Evolutionary conservation across 2,329 filamentous ascomycete genomes (phyloP), one percentile per base, ranked within the genome.

Genomic region (Penicillium sp.): DNA sequence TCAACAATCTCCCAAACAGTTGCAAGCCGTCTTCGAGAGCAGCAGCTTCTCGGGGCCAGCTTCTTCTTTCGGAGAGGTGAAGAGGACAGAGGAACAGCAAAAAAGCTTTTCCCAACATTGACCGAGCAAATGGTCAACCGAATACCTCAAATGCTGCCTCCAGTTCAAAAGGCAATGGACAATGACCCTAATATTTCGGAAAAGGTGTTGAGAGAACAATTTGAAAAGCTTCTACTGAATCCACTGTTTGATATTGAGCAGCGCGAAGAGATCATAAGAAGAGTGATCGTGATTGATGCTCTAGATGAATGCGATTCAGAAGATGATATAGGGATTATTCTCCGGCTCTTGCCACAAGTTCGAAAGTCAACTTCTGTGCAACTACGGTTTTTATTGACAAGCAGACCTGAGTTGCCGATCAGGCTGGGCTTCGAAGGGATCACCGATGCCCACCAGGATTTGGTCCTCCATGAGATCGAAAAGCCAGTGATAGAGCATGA

Each of bases 261-360:
- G 37, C 32, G 32, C 32, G 5, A 18, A 47, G 46, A 48, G 13
- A 40, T 48, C 44, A 31, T 42, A 50, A 57, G 48, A 2, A 50
- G 59, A 37, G 24, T 44, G 16, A 56, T 66, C 20, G 64, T 73
- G 22, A 66, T 69, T 16, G 66, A 70, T 57, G 63, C 64, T 4
- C 49, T 71, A n/a, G 68, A 74, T 55, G 65, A 72, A 54, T 69
- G 62, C 43, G 58, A 69, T 14, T 13, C 46, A 29, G 56, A 66
- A 43, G 13, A 61, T n/a, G 53, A 68, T 37, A 58, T 70, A 1
- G 13, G 53, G 29, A 37, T 48, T 6, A 61, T 73, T 40, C 50
- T 72, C 34, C 46, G 55, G 32, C 56, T 70, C 46, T 42, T 70
- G 31, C 55, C 63, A 1, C 56, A 54, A 10, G 16, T 59, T 3